Evolutionary conservation across 805 yeast species (phyloP), one percentile per base, ranked within the genome.

Genomic region (Nakazawaea ambrosiae): DNA sequence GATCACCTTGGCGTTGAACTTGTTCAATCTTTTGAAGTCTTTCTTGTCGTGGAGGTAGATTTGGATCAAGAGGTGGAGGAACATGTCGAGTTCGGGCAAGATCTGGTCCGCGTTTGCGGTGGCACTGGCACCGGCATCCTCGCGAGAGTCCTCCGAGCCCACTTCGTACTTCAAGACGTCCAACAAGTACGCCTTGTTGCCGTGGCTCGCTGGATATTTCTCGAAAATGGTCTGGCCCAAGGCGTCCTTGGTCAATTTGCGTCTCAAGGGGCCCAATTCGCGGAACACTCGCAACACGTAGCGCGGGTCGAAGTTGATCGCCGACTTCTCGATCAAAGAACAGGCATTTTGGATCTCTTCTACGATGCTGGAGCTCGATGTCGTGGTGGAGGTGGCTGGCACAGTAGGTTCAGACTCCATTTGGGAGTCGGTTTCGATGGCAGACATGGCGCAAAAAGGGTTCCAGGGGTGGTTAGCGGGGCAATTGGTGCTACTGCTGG

Each of bases 201-300:
- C 52, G 42, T 69, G 67, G 6, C 60, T 59, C 5, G 60, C 62
- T 3, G 87, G 75, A 52, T 81, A 86, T n/a, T 68, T 58, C 20
- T 57, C 55, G 35, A 64, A 64, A 33, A 88, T 65, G 26, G 83
- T 61, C n/a, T 64, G 54, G 7, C 74, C 60, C 42, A 92, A 65
- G 9, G 75, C 67, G 11, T 65, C 70, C 10, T 67, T 66, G 38
- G 69, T 71, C 44, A 89, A 61, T 27, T 72, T 66, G 40, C 79
- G 72, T 61, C 97, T 77, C 45, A 90, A 65, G 2, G 77, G 66
- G 6, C 89, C 84, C 49, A 89, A 66, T 45, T 86, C 94, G 45
- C 96, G 79, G 46, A 92, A 73, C 17, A 86, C 89, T 53, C 83
- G 84, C 58, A 90, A 73, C 32, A 92, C 76, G 60, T 82, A 85